Percentiles rank a stretch among this genome's conserved stretches.
These are phyloP conservation scores for Populus nigra DNA, from an alignment of 345 rosid species.

Conservation along the genomic window DNA sequence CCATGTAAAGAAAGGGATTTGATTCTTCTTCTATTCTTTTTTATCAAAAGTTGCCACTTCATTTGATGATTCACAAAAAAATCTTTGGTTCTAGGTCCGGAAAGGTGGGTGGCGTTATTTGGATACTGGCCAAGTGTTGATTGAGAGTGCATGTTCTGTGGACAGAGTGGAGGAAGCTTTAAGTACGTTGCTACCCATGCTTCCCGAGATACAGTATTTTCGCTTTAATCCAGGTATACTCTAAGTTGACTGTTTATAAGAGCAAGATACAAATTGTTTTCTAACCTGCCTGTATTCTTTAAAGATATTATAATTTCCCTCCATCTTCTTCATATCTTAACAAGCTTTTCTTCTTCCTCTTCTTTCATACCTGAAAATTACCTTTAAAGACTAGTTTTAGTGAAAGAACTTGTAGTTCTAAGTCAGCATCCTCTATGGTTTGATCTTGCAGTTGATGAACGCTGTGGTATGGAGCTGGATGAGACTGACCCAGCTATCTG, in stretches of 20 bases:
- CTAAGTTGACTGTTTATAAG: not conserved
- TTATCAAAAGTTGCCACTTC: not conserved
- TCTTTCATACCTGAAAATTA: conserved; percentile 1
- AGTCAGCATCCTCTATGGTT: conserved; percentile 12
- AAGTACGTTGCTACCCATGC: conserved; percentile 89
- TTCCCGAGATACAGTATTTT: conserved; percentile 86
- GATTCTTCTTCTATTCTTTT: not conserved
- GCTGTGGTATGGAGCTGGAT: conserved; percentile 96
- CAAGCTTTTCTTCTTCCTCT: not conserved
- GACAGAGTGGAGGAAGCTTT: conserved; percentile 97
- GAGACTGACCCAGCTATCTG: conserved; percentile 98
- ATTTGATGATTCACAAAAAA: conserved; percentile 2
- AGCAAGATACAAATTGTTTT: not conserved
- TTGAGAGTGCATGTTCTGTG: conserved; percentile 98
- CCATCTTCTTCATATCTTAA: not conserved
- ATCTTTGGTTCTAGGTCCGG: conserved; percentile 50
- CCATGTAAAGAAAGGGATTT: not conserved
- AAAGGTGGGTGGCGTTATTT: conserved; percentile 99
- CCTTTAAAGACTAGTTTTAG: not conserved
- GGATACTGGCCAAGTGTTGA: conserved; percentile 95
- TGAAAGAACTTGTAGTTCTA: conserved; percentile 13
- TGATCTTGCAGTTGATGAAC: conserved; percentile 75
- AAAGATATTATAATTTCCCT: not conserved
- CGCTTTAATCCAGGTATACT: conserved; percentile 80
- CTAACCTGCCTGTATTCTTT: not conserved